phyloP scores from a whole-genome alignment of 371 early-diverging fungal species.

The Mucor plumbeus region DNA sequence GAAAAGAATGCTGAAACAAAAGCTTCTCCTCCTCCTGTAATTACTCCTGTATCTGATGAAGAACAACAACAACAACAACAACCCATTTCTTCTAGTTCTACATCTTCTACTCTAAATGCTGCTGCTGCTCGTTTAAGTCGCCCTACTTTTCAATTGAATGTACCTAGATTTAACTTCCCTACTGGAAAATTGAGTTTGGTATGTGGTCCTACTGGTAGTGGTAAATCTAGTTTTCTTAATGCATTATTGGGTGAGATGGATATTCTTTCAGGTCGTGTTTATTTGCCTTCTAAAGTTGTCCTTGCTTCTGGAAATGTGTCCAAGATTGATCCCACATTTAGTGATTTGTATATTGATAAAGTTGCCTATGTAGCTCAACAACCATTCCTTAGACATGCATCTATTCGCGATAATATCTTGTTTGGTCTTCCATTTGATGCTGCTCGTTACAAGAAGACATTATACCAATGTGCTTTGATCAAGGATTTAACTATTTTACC shows the following conservation, averaged over 20 bases:
- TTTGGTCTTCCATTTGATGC: slow-evolving; percentile 77
- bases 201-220: slow-evolving; percentile 76
- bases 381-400: slow-evolving; percentile 80
- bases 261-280: slow-evolving; percentile 51
- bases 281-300: slow-evolving; percentile 31
- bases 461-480: slow-evolving; percentile 75
- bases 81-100: slow-evolving; percentile 24
- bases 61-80: slow-evolving; percentile 20
- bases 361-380: slow-evolving; percentile 83
- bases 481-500: slow-evolving; percentile 82
- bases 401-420: slow-evolving; percentile 85
- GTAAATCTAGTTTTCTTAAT: slow-evolving; percentile 69
- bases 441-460: slow-evolving; percentile 67
- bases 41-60: not conserved
- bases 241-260: slow-evolving; percentile 78
- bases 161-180: slow-evolving; percentile 60
- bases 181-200: slow-evolving; percentile 63
- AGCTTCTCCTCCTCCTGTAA: not conserved
- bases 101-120: slow-evolving; percentile 2
- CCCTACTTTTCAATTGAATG: slow-evolving; percentile 25
- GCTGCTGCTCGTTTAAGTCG: not conserved
- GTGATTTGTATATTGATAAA: slow-evolving; percentile 47
- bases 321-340: slow-evolving; percentile 41
- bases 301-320: slow-evolving; percentile 17
- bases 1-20: slow-evolving; percentile 1